These are phyloP conservation scores for Backusella luteola DNA, from an alignment of 192 early-diverging fungal genomes.

Conservation along the genomic window DNA sequence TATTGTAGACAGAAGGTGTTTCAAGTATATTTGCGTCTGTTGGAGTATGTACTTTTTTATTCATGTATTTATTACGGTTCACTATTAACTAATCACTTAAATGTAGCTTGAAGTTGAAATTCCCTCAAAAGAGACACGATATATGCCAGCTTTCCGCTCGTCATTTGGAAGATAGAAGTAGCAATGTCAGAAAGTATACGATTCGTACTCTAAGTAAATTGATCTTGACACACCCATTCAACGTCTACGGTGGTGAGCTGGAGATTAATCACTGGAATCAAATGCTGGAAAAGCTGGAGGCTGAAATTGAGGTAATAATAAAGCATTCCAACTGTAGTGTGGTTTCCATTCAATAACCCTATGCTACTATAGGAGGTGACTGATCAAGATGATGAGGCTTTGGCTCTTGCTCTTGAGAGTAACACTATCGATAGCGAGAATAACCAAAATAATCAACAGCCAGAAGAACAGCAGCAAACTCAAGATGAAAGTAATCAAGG, in stretches of 20 bases:
- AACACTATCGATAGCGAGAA: not conserved
- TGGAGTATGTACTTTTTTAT: conserved; percentile 56
- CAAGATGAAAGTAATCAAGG: not conserved
- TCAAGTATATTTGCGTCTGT: conserved; percentile 77
- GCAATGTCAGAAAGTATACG: conserved; percentile 85
- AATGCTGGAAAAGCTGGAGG: conserved; percentile 59
- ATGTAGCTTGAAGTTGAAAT: conserved; percentile 53
- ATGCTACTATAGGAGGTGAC: not conserved
- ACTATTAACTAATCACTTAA: not conserved
- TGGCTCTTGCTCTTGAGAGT: not conserved
- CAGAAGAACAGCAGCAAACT: not conserved
- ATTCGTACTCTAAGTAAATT: conserved; percentile 81
- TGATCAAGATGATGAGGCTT: conserved; percentile 20
- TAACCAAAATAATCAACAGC: not conserved
- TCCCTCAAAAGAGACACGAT: conserved; percentile 70
- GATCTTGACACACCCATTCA: conserved; percentile 88
- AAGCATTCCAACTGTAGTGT: not conserved
- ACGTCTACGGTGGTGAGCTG: conserved; percentile 82
- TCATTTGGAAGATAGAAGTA: conserved; percentile 88
- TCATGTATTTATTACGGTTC: not conserved
- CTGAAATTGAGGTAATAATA: conserved; percentile 63
- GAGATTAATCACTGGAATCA: conserved; percentile 68
- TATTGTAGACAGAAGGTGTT: conserved; percentile 86
- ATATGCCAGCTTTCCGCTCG: conserved; percentile 71
- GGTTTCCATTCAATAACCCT: not conserved